A percentile compares a stretch with the other conserved stretches of the same genome.
Conservation (phyloP, 2,329 filamentous ascomycete genomes). For the Didymella pomorum region DNA sequence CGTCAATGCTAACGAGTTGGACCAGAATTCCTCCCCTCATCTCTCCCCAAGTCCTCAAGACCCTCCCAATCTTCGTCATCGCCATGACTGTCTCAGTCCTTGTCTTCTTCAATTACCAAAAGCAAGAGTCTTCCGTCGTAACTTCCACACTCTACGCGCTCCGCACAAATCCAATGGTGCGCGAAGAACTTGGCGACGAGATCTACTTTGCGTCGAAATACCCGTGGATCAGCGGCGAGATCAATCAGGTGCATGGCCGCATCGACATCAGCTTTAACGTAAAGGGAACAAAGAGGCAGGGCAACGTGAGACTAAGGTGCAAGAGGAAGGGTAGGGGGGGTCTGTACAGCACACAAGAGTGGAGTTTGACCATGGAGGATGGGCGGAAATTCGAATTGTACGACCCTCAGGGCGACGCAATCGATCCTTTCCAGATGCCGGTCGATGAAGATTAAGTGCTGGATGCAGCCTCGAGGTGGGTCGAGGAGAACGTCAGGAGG, state of each 20-base stretch:
- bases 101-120: conserved; percentile 99
- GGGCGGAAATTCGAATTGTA: conserved; percentile 78
- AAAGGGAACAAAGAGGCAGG: conserved; percentile 75
- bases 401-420: conserved; percentile 61
- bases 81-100: conserved; percentile 75
- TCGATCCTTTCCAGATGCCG: conserved; percentile 68
- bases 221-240: conserved; percentile 66
- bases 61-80: conserved; percentile 80
- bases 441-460: conserved; percentile 28
- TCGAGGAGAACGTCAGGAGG: background rate
- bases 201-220: conserved; percentile 60
- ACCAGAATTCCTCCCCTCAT: conserved; percentile 49
- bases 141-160: conserved; percentile 89
- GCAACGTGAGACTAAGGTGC: conserved; percentile 82
- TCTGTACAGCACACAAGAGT: conserved; percentile 87
- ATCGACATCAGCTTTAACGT: conserved; percentile 91
- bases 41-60: conserved; percentile 56
- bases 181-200: conserved; percentile 79
- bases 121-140: conserved; percentile 82
- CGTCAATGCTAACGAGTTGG: conserved; percentile 1
- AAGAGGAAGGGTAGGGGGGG: conserved; percentile 71
- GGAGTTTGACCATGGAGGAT: conserved; percentile 78
- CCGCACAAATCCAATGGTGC: conserved; percentile 77
- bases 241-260: conserved; percentile 91
- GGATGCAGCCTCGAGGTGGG: background rate